Evolutionary conservation across 495 filamentous ascomycete species (phyloP), one percentile per base, ranked within the genome.

Genomic region (Hypoxylon cercidicola): DNA sequence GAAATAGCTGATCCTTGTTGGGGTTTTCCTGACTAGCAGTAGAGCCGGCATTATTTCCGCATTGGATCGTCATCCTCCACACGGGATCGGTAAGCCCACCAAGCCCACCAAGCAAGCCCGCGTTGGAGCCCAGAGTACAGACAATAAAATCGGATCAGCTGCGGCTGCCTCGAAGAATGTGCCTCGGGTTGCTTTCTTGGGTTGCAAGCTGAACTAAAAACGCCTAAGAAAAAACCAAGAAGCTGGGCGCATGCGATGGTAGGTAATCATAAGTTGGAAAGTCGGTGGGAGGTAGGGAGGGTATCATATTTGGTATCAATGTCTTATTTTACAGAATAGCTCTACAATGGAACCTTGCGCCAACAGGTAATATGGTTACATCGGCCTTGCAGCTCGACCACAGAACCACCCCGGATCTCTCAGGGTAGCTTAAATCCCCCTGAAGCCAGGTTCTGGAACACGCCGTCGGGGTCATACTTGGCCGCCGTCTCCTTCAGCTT

Each of bases 361-460:
- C 23, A 21, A 30, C 19, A 13, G 13, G 58, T 34, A 28, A 28
- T 28, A 28, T 34, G 20, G 59, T 62, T 62, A 62, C 59, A 60
- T 60, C 50, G 55, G 45, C 23, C 50, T 30, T 43, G 44, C 55
- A 51, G 35, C 30, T 18, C 13, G 19, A 55, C 40, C 30, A 47
- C 39, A 48, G 12, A 50, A 55, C 19, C 6, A 4, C 30, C 35
- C 15, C 37, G 18, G 15, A 7, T 28, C 19, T 18, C 30, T 61
- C 60, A 41, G 12, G 56, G 61, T 46, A 77, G 44, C 63, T 77
- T 75, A 60, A 74, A 76, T 45, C 75, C 74, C 59, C 68, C 74
- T 35, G 69, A 63, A 54, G 69, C 69, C 23, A 74, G 51, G 39
- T 69, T 51, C 25, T 72, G 67, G 61, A 69, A 76, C 18, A 75